phyloP scores from a whole-genome alignment of 2,329 filamentous ascomycete species.

The Verticillium nonalfalfae region DNA sequence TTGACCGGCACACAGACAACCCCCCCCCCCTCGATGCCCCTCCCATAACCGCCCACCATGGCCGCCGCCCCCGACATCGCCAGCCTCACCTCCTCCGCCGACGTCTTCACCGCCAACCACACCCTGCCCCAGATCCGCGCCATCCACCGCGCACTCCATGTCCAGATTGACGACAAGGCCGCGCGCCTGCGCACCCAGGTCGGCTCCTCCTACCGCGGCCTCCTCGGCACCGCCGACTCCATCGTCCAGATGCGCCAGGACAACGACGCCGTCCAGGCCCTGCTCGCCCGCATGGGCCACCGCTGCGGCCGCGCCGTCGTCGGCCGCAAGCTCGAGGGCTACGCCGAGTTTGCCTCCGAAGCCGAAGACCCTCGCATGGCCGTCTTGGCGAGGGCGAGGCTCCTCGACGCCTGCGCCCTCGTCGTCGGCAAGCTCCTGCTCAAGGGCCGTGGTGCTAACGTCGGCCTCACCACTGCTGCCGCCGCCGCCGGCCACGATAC shows the following conservation, averaged over 20 bases:
- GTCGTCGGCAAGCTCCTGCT: constrained; percentile 39
- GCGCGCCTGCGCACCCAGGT: constrained; percentile 57
- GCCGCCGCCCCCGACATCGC: constrained; percentile 35
- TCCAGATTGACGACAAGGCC: constrained; percentile 56
- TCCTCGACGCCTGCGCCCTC: constrained; percentile 46
- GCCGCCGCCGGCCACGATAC: neutral
- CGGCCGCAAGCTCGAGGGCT: constrained; percentile 55
- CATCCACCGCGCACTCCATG: constrained; percentile 54
- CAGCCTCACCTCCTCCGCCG: constrained; percentile 39
- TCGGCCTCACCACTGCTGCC: too few species aligned
- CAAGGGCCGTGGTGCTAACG: constrained; percentile 22
- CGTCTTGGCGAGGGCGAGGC: constrained; percentile 35
- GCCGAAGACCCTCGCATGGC: constrained; percentile 16
- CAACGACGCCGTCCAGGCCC: constrained; percentile 67
- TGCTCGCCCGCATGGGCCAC: constrained; percentile 65
- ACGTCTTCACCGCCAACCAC: constrained; percentile 49
- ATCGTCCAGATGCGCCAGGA: constrained; percentile 84
- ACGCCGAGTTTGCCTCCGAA: constrained; percentile 38
- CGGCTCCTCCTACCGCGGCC: constrained; percentile 71
- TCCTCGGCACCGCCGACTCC: constrained; percentile 87
- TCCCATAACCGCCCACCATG: constrained; percentile 20
- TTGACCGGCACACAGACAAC: too few species aligned
- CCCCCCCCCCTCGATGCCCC: neutral
- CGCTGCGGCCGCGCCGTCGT: constrained; percentile 70
- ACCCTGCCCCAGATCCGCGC: constrained; percentile 59